Evolutionary conservation across 164 flowering plant species (phyloP), one percentile per base, ranked within the genome.

Genomic region (Hamamelis virginiana): DNA sequence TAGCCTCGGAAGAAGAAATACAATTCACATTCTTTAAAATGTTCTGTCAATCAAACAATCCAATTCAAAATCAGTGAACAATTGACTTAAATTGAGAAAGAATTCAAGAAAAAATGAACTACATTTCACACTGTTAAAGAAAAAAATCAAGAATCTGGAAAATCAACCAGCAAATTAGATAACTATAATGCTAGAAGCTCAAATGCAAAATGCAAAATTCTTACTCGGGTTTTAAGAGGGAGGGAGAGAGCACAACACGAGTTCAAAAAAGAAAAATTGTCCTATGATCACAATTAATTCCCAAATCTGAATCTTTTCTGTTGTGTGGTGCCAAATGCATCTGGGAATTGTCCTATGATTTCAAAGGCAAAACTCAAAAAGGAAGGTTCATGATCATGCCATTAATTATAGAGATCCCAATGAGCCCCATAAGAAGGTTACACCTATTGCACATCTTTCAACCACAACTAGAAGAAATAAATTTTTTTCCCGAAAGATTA

Each of bases 21-120:
- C 74, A 66, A 72, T 84, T 88, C 69, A 90, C 79, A 79, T 78
- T 89, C 85, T 91, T 96, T 78, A 88, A 72, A 26, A 66, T 80
- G 75, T 78, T 86, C 99, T 96, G 96, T 45, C 61, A 76, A 75
- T 14, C 43, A 79, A 70, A 62, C 65, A 62, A 60, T 22, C 19
- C 16, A 25, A 48, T n/a, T 33, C 60, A 66, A 18, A n/a, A 58
- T 4, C 8, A 45, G 43, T 46, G 14, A 60, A 51, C 18, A n/a
- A n/a, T 65, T 18, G 70, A n/a, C 25, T 11, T 18, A n/a, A 0
- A 1, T 18, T 16, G 19, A 9, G 25, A 26, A 23, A 21, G 18
- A 16, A 58, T 6, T 8, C 18, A 1, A 10, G 22, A 22, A n/a
- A 64, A 50, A 26, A 8, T 27, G 13, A 28, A 56, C 27, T 45